These are phyloP conservation scores for Puccinia polysora DNA, from an alignment of 1,284 basidiomycete species.

Conservation along the genomic window DNA sequence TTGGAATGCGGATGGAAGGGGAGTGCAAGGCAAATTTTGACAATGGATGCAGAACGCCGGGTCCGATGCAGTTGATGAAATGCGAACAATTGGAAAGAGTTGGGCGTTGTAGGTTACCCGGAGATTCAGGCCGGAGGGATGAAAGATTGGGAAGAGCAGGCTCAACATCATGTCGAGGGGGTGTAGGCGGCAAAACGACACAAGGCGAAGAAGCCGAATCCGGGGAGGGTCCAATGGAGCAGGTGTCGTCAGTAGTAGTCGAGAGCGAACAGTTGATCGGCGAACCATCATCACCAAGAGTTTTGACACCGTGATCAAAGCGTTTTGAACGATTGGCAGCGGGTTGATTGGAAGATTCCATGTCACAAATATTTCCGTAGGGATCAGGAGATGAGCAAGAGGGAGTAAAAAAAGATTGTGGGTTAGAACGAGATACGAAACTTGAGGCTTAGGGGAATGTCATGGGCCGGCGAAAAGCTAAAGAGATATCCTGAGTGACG, in stretches of 20 bases:
- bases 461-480: too few species aligned
- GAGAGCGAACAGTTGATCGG: conserved; percentile 9
- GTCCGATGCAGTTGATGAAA: not conserved
- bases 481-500: too few species aligned
- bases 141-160: not conserved
- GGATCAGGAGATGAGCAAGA: too few species aligned
- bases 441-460: too few species aligned
- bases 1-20: not conserved
- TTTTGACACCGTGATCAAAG: too few species aligned
- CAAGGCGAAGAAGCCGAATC: conserved; percentile 10
- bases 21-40: not conserved
- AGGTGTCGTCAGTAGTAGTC: conserved; percentile 27
- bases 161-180: conserved; percentile 4
- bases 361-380: too few species aligned
- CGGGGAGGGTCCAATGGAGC: conserved; percentile 22
- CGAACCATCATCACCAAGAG: conserved; percentile 15
- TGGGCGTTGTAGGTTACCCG: not conserved
- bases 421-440: too few species aligned
- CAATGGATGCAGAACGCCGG: not conserved
- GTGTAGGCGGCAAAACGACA: conserved; percentile 3
- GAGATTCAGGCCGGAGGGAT: not conserved
- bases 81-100: not conserved
- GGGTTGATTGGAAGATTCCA: too few species aligned
- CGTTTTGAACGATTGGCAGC: too few species aligned
- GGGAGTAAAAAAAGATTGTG: too few species aligned